These are phyloP conservation scores for Suaeda aralocaspica DNA, from an alignment of 148 eudicot genomes.

Conservation along the genomic window DNA sequence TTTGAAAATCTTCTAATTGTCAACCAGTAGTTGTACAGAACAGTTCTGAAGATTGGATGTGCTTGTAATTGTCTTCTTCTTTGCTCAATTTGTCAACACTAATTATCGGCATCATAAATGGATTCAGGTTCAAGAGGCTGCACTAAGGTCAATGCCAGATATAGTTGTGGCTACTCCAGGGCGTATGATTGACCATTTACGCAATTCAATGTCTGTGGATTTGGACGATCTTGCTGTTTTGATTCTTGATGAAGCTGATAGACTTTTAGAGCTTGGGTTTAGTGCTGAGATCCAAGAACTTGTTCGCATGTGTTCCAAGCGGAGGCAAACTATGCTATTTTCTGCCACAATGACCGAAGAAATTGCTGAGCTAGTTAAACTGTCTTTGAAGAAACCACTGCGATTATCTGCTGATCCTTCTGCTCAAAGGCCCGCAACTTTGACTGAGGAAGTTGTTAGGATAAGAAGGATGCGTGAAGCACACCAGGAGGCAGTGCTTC, in stretches of 20 bases:
- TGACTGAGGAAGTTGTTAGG: conserved; percentile 90
- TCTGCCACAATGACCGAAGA: conserved; percentile 96
- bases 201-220: conserved; percentile 92
- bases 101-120: conserved; percentile 9
- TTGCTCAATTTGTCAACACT: background rate
- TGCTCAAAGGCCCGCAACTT: conserved; percentile 61
- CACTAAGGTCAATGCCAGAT: conserved; percentile 86
- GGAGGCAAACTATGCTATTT: conserved; percentile 96
- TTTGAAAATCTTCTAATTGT: background rate
- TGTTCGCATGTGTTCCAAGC: conserved; percentile 79
- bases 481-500: conserved; percentile 92
- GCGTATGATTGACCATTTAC: conserved; percentile 93
- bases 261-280: conserved; percentile 94
- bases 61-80: background rate
- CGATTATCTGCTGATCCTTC: conserved; percentile 93
- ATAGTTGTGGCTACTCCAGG: conserved; percentile 98
- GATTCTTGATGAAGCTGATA: conserved; percentile 96
- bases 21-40: background rate
- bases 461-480: conserved; percentile 87
- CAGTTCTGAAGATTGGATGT: background rate
- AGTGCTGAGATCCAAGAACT: conserved; percentile 85
- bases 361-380: conserved; percentile 71
- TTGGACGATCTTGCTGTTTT: conserved; percentile 91
- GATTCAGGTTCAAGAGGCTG: conserved; percentile 77
- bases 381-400: conserved; percentile 65